Conservation (phyloP, 768 basidiomycete genomes). For the Leccinum longicurvipes region DNA sequence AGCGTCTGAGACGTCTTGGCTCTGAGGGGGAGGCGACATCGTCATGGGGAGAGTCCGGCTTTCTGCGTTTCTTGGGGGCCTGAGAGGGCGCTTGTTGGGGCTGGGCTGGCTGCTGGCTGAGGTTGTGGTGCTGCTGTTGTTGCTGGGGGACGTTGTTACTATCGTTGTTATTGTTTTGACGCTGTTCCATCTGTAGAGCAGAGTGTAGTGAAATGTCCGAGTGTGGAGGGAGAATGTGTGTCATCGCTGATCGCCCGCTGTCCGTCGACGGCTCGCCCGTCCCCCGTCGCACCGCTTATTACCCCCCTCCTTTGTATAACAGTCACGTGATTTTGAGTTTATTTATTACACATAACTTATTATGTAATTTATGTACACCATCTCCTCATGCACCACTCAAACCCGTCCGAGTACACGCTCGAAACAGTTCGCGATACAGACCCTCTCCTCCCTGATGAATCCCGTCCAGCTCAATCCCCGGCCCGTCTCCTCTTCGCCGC, state of each 20-base stretch:
- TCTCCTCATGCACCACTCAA: constrained; percentile 25
- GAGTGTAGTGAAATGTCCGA: constrained; percentile 53
- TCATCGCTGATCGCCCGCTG: constrained; percentile 35
- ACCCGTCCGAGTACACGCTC: constrained; percentile 61
- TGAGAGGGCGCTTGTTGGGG: constrained; percentile 34
- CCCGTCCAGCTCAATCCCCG: constrained; percentile 36
- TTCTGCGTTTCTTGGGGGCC: constrained; percentile 55
- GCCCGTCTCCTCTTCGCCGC: constrained; percentile 72
- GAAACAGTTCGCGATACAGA: constrained; percentile 47
- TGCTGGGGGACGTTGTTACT: constrained; percentile 27
- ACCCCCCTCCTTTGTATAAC: constrained; percentile 22
- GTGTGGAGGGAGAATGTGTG: constrained; percentile 48
- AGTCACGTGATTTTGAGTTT: constrained; percentile 15
- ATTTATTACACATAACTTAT: constrained; percentile 1
- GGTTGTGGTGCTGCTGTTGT: constrained; percentile 4
- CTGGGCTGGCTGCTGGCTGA: constrained; percentile 17
- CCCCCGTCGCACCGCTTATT: neutral
- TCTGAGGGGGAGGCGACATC: constrained; percentile 59
- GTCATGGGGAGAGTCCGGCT: constrained; percentile 53
- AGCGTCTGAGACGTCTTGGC: constrained; percentile 77
- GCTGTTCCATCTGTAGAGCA: constrained; percentile 67
- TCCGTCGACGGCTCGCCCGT: neutral
- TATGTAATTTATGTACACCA: neutral
- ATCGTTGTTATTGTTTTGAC: constrained; percentile 38
- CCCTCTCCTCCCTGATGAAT: constrained; percentile 29